Base-by-base conservation (phyloP, 345 rosid species). In the Hypericum androsaemum region DNA sequence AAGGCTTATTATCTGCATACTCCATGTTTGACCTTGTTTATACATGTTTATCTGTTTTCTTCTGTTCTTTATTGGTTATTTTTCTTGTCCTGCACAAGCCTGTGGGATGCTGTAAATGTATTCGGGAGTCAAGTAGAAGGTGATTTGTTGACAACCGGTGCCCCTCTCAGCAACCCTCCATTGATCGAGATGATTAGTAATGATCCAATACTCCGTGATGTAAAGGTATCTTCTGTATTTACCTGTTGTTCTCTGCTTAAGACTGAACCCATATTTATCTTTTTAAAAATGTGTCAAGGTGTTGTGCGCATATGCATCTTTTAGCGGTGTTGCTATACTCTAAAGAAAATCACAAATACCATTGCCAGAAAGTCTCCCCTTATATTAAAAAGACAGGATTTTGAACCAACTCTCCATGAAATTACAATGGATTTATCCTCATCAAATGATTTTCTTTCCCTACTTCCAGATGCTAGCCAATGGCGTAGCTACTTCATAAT, bases 91-190 rank as follows among this genome's bases (percentile, higher is more conserved):
- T 48, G 16, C 44, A 61, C 64, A 48, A 79, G 98, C 62, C 89
- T 90, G 43, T 90, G 98, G 96, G 88, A 87, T 77, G 80, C 92
- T 17, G 70, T 63, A 69, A 90, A 82, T 63, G 98, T 81, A 38
- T 83, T 76, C 71, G 98, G 98, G 56, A 73, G 61, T 64, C 77
- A 77, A 17, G 40, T 74, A 53, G 73, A 82, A 56, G 92, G 85
- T 17, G 94, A 90, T 56, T 67, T 73, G 66, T 61, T 82, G 53
- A 80, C 84, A 49, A 90, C 85, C 43, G 98, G 96, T 10, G 76
- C 82, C 56, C 96, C 96, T 60, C 75, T 90, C 35, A 66, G 66
- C 65, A 79, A 81, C 68, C 96, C 98, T 64, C 98, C 98, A 12
- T 65, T 90, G 58, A 62, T 87, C 68, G 95, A 80, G 65, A 73